Percentiles rank a stretch among this genome's conserved stretches.
Conservation (phyloP, 2,329 filamentous ascomycete genomes). For the Harringtonia lauricola region DNA sequence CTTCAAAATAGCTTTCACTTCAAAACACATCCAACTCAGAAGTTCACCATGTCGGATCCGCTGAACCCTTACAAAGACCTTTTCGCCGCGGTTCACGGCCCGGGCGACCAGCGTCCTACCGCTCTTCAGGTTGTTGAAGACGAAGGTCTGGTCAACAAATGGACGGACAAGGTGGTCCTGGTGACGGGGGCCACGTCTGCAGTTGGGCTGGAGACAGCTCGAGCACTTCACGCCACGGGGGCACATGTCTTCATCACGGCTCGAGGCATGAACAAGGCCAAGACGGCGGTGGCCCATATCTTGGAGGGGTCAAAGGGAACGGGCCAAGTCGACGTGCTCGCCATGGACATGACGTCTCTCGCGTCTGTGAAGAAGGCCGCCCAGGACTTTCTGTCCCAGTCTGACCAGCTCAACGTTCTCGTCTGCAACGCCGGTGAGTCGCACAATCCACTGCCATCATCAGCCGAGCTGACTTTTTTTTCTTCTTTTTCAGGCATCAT, state of each 20-base stretch:
- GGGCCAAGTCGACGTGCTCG: conserved; percentile 20
- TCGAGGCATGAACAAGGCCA: not conserved
- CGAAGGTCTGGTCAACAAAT: conserved; percentile 7
- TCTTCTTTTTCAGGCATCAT: not conserved
- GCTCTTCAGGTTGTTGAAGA: conserved; percentile 22
- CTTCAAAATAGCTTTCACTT: too few species aligned
- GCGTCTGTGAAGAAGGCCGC: conserved; percentile 15
- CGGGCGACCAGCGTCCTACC: conserved; percentile 22
- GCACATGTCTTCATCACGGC: not conserved
- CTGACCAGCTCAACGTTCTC: conserved; percentile 8
- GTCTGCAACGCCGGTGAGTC: conserved; percentile 6
- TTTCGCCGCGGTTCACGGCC: conserved; percentile 11
- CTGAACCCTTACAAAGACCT: not conserved
- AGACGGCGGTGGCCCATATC: not conserved
- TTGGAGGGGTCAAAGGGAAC: conserved; percentile 8
- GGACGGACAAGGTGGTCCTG: not conserved
- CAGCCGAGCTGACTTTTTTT: too few species aligned
- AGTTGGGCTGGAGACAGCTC: conserved; percentile 23
- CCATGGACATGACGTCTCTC: conserved; percentile 11
- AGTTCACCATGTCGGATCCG: not conserved
- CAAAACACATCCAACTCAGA: not conserved
- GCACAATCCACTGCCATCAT: not conserved
- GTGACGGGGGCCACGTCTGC: not conserved
- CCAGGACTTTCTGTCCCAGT: conserved; percentile 5
- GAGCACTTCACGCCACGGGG: conserved; percentile 14